Evolutionary conservation across 345 rosid genomes (phyloP), one percentile per base, ranked within the genome.

Genomic region (Syzygium grande): DNA sequence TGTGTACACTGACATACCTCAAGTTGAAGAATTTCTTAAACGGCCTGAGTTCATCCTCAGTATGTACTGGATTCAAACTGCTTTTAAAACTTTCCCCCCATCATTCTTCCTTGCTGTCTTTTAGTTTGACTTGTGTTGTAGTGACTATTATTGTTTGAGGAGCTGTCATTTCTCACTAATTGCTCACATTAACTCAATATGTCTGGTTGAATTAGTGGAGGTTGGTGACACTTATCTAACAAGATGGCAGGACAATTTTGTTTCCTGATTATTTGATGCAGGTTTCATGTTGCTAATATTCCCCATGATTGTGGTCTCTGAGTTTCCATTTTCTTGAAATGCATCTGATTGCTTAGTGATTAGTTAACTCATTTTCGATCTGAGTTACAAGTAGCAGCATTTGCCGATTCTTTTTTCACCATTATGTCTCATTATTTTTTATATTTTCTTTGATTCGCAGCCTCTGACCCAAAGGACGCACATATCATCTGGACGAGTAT

Each of bases 1-100:
- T 53, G 98, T 97, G 87, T 93, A 94, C 93, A 97, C 99, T 16
- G 99, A 97, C 91, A 91, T 95, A 88, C 98, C 99, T 85, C 99
- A 94, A 86, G 94, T 97, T 52, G 98, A 95, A 90, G 99, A 95
- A 54, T 93, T 91, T 90, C 92, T 95, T 91, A 94, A 93, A 86
- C 95, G 98, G 58, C 95, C 97, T 15, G 99, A 96, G 87, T 96
- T 97, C 92, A 91, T 92, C 65, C 85, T 94, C 88, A 97, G 99
- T 97, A 95, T 77, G 99, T 90, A 38, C 86, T 68, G 49, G 87
- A 43, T 55, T 80, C 51, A 12, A 3, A 52, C 80, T 63, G 29
- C 88, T 73, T 34, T 73, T 73, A 73, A 22, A 73, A 73, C 83
- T 73, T 84, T 2, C 21, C 21, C n/a, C 15, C 3, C 15, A 29